Base-by-base conservation (phyloP, 2,329 filamentous ascomycete species). In the Fusarium neocosmosporiellum region DNA sequence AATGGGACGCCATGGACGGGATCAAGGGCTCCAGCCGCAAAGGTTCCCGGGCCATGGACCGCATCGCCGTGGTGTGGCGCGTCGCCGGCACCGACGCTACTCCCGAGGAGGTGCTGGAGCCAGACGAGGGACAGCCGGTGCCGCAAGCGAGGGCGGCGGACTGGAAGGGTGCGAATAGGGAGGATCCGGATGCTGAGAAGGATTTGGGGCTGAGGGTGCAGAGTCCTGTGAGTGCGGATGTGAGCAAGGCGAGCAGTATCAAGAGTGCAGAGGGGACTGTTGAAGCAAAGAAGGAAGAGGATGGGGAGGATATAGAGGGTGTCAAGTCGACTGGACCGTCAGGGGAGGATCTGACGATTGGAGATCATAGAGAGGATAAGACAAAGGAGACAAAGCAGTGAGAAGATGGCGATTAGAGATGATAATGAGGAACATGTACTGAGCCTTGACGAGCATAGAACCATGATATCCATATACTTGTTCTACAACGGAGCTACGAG, bases 11-110 rank as follows among this genome's bases (percentile, higher is more conserved):
- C 62, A 93, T 99, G 90, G 96, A 99, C 75, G 96, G 96, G 4
- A 95, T 99, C 81, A 98, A 98, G 81, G 96, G 96, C 1, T 95
- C 93, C 6, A 90, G 88, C 24, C 88, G 91, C 34, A 97, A 97
- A 80, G 96, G 96, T 0, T 92, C 92, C 1, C 88, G 92, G 48
- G 94, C 94, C 0, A 90, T 97, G 10, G 96, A 99, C 79, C 89
- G 89, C 43, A 85, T 98, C 27, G 91, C 94, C 13, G 93, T 98
- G 0, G 92, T 98, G 0, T 99, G 96, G 96, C 90, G 91, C 43
- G 82, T 83, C 1, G 81, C 81, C 0, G 80, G 77, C 5, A 75
- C 79, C 0, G 78, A 76, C 0, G 74, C 68, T 0, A 68, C 70
- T 2, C 71, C 65, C 0, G 79, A 81, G 43, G 78, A 80, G 27